A percentile compares a stretch with the other conserved stretches of the same genome.
These are phyloP conservation scores for Neonectria magnoliae DNA, from an alignment of 2,329 filamentous ascomycete genomes.

Conservation along the genomic window DNA sequence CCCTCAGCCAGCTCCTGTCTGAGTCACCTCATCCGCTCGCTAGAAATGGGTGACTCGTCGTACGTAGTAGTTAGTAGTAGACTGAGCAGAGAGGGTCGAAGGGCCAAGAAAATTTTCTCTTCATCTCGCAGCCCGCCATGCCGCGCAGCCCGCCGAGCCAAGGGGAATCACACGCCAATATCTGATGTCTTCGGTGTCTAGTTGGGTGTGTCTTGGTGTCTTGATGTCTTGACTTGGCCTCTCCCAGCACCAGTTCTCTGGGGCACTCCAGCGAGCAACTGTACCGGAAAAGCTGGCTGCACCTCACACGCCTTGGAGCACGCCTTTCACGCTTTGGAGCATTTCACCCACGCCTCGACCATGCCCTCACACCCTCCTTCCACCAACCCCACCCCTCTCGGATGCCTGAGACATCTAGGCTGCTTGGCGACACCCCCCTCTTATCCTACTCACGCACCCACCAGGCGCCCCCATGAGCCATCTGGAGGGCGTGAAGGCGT, in stretches of 20 bases:
- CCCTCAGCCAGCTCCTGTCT: slow-evolving; percentile 30
- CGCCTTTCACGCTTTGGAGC: slow-evolving; percentile 8
- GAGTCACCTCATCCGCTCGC: slow-evolving; percentile 42
- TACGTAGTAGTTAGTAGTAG: slow-evolving; percentile 13
- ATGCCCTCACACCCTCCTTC: slow-evolving; percentile 29
- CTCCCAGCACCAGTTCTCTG: background rate
- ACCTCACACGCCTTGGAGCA: slow-evolving; percentile 16
- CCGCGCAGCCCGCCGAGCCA: slow-evolving; percentile 17
- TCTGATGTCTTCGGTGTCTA: slow-evolving; percentile 40
- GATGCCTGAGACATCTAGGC: slow-evolving; percentile 35
- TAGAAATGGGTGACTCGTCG: slow-evolving; percentile 34
- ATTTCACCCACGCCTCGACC: slow-evolving; percentile 13
- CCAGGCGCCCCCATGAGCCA: slow-evolving; percentile 27
- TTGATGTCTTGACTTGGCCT: slow-evolving; percentile 35
- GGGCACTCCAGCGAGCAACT: background rate
- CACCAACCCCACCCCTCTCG: slow-evolving; percentile 19
- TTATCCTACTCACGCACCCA: slow-evolving; percentile 24
- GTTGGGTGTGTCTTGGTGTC: slow-evolving; percentile 27
- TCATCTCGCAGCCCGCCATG: slow-evolving; percentile 25
- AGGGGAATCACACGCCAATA: slow-evolving; percentile 40
- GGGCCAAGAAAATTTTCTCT: slow-evolving; percentile 25
- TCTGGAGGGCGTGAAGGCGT: slow-evolving; percentile 26
- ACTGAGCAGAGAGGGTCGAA: slow-evolving; percentile 33
- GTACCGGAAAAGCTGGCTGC: background rate
- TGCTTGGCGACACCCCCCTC: slow-evolving; percentile 29